Conservation (phyloP, 2,329 filamentous ascomycete species). For the Colletotrichum truncatum region DNA sequence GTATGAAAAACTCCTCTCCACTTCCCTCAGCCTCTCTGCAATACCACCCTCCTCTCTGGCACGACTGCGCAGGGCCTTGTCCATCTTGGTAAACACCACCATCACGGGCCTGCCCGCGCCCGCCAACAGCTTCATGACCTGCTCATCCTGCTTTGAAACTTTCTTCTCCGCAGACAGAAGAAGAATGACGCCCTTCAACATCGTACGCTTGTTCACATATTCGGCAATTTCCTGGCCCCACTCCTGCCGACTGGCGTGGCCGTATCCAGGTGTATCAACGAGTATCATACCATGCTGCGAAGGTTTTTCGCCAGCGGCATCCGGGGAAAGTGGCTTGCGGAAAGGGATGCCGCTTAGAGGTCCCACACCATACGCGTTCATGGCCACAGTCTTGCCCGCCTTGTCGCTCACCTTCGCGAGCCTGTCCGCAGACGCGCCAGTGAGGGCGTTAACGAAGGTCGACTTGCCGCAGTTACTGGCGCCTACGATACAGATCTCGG, state of each 20-base stretch:
- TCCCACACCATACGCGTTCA: conserved; percentile 67
- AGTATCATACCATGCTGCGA: conserved; percentile 58
- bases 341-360: conserved; percentile 38
- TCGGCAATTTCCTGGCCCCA: conserved; percentile 64
- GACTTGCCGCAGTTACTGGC: conserved; percentile 93
- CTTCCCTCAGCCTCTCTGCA: conserved; percentile 22
- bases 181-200: conserved; percentile 61
- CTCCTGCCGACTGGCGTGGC: conserved; percentile 52
- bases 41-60: conserved; percentile 34
- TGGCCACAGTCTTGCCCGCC: conserved; percentile 62
- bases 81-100: conserved; percentile 66
- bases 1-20: conserved; percentile 14
- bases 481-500: conserved; percentile 80
- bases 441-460: conserved; percentile 85
- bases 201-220: conserved; percentile 57
- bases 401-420: conserved; percentile 59
- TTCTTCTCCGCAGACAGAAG: conserved; percentile 63
- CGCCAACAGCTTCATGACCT: conserved; percentile 57
- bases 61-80: conserved; percentile 50
- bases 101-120: conserved; percentile 54
- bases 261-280: conserved; percentile 62
- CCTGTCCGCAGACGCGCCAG: conserved; percentile 51
- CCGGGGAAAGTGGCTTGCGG: conserved; percentile 34
- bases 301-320: conserved; percentile 42
- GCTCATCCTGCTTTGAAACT: conserved; percentile 56